phyloP scores from a whole-genome alignment of 192 early-diverging fungal species.

The Backusella luteola region DNA sequence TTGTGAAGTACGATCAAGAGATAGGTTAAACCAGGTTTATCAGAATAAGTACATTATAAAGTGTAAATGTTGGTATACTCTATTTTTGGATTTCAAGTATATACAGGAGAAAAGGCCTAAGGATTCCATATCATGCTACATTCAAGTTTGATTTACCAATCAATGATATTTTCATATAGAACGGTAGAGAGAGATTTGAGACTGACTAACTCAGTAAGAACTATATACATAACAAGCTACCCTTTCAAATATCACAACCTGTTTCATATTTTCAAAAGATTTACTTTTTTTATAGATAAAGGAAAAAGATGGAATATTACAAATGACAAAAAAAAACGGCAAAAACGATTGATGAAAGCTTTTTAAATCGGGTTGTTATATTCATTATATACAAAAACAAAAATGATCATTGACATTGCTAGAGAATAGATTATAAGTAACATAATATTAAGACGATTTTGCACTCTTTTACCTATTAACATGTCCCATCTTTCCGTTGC shows the following conservation, averaged over 20 bases:
- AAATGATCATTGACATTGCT: conserved; percentile 16
- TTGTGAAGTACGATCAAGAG: too few relatives aligned
- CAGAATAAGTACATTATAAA: too few relatives aligned
- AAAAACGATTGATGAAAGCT: background rate
- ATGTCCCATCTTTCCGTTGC: conserved; percentile 19
- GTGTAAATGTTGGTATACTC: too few relatives aligned
- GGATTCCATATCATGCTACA: background rate
- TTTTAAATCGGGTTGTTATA: background rate
- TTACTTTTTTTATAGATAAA: too few relatives aligned
- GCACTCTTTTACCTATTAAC: conserved; percentile 6
- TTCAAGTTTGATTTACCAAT: background rate
- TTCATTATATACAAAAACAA: conserved; percentile 17
- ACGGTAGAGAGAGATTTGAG: background rate
- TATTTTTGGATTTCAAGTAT: too few relatives aligned
- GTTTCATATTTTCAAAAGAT: too few relatives aligned
- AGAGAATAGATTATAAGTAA: background rate
- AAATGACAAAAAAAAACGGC: background rate
- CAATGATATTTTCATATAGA: too few relatives aligned
- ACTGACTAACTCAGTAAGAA: too few relatives aligned
- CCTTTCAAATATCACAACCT: too few relatives aligned
- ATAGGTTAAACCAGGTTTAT: too few relatives aligned
- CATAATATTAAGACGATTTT: background rate
- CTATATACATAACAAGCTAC: background rate
- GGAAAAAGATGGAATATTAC: background rate
- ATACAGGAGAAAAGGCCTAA: too few relatives aligned